Evolutionary conservation across 768 basidiomycete genomes (phyloP), one percentile per base, ranked within the genome.

Genomic region (Pleurotus tuoliensis): DNA sequence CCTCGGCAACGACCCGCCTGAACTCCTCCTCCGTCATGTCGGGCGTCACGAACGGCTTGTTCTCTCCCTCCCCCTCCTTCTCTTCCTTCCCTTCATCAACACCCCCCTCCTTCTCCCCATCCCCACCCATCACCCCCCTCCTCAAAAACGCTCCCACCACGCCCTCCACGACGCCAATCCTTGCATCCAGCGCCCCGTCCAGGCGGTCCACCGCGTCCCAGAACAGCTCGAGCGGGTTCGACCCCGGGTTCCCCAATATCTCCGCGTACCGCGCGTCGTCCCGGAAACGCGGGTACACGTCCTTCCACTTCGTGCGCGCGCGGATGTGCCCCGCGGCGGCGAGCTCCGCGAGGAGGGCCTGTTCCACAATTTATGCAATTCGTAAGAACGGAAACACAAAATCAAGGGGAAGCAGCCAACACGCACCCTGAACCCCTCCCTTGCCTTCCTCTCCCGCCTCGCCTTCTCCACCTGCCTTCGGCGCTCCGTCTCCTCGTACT

Each of bases 181-280:
- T 91, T 16, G 80, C 79, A 59, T 94, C 93, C 15, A 96, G 80
- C 61, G 86, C 81, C 66, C 94, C 91, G 65, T 94, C 94, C 2
- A 97, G 79, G 41, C 76, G 78, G 69, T 99, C 97, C 45, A 97
- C 88, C 8, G 81, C 68, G 70, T 98, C 96, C 93, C 94, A 97
- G 73, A 97, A 98, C 3, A 98, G 81, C 64, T 99, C 97, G 27
- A 99, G 79, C 1, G 96, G 95, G 62, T 91, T 94, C 1, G 94
- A 96, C 12, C 97, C 97, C 6, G 92, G 91, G 63, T 89, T 91
- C 13, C 97, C 96, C 15, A 98, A 84, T 71, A 98, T 84, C 58
- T 82, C 78, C 43, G 88, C 77, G 73, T 98, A 99, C n/a, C 92
- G 84, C 44, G 81, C 76, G 65, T 97, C 92, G 34, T 86, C 76